A percentile compares a stretch with the other conserved stretches of the same genome.
These are phyloP conservation scores for Paramecium pentaurelia DNA, from an alignment of 73 alveolate genomes.

Conservation along the genomic window DNA sequence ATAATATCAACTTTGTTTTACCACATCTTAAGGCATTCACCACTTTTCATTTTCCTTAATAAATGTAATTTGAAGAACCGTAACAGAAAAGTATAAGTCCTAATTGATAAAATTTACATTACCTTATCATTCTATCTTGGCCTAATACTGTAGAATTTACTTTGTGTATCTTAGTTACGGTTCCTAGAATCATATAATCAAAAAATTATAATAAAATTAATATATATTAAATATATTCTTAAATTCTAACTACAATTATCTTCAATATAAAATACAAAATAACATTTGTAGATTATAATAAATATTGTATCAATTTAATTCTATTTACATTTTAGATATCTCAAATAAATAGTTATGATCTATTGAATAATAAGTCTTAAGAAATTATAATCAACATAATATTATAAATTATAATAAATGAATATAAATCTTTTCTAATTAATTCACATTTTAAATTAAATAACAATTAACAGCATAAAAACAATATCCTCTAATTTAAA, in stretches of 20 bases:
- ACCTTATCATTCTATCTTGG: constrained; percentile 32
- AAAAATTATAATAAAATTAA: neutral
- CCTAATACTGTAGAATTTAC: constrained; percentile 42
- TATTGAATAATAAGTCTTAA: no score
- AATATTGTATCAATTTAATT: no score
- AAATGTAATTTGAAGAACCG: neutral
- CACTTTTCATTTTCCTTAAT: neutral
- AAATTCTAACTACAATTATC: neutral
- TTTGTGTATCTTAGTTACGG: neutral
- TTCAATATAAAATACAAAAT: neutral
- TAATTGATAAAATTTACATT: neutral
- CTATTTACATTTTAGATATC: no score
- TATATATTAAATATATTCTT: neutral
- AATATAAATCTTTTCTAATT: no score
- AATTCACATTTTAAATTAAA: no score
- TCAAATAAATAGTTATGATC: no score
- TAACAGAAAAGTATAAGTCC: constrained; percentile 37
- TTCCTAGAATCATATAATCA: neutral
- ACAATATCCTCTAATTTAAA: no score
- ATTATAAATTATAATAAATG: no score
- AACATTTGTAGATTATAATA: no score
- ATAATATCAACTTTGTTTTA: neutral
- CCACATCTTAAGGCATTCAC: neutral
- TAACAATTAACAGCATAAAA: no score
- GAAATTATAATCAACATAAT: no score